phyloP scores from a whole-genome alignment of 140 eudicot genomes.

The Ambrosia hybrid region DNA sequence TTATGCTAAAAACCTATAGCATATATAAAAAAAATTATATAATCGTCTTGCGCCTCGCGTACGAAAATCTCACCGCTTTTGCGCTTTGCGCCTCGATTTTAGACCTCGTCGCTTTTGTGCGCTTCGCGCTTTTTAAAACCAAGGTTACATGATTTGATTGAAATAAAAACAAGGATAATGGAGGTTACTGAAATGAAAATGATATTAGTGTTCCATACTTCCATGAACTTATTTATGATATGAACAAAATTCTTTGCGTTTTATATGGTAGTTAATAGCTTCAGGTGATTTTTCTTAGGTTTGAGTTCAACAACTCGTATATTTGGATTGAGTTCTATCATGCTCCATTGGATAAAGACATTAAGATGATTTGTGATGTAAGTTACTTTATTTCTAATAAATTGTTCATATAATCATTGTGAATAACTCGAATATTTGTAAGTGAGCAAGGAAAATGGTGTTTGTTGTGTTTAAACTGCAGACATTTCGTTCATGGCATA shows the following conservation, averaged over 20 bases:
- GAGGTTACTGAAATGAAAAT: constrained; percentile 5
- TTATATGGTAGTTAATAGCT: neutral
- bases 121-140: no score
- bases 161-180: neutral
- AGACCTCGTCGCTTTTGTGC: no score
- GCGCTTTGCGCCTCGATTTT: no score
- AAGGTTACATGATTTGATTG: neutral
- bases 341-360: constrained; percentile 81
- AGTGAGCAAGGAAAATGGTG: neutral
- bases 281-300: constrained; percentile 44
- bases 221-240: constrained; percentile 2
- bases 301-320: constrained; percentile 79
- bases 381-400: constrained; percentile 31
- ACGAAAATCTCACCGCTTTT: no score
- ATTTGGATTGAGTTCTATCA: constrained; percentile 96
- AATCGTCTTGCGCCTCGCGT: no score
- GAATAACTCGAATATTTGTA: neutral
- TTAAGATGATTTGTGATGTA: constrained; percentile 79
- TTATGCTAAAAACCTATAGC: no score
- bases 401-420: neutral
- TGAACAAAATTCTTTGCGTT: no score
- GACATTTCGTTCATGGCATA: constrained; percentile 96
- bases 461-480: constrained; percentile 34
- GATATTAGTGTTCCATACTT: neutral
- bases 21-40: no score